Evolutionary conservation across 768 basidiomycete genomes (phyloP).

Genomic region (Multifurca ochricompacta): DNA sequence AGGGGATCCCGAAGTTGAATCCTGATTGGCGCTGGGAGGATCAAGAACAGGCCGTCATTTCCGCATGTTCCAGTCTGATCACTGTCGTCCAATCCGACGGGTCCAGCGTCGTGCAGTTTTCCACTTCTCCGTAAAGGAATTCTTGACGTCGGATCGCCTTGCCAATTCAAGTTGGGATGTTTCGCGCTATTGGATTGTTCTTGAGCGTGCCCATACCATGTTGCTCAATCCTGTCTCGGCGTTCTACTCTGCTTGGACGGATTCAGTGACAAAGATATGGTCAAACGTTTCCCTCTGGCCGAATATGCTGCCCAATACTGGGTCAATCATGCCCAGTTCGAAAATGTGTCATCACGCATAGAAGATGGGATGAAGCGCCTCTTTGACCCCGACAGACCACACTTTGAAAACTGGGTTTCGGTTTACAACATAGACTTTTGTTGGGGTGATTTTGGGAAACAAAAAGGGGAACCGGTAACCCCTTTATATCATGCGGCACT

Average conservation of each 20-base stretch:
- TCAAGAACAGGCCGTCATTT: not conserved
- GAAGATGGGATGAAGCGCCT: not conserved
- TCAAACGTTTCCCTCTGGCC: not conserved
- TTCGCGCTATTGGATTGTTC: not conserved
- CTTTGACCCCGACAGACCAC: not conserved
- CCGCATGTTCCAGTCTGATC: not conserved
- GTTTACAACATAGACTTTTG: not conserved
- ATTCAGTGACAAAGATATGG: not conserved
- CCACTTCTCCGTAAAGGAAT: not conserved
- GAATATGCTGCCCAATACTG: too few relatives aligned
- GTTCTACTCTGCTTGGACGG: not conserved
- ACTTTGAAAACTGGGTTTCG: not conserved
- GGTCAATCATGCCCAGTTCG: too few relatives aligned
- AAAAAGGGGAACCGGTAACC: too few relatives aligned
- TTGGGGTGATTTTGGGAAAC: too few relatives aligned
- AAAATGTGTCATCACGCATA: too few relatives aligned
- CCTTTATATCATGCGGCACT: not conserved
- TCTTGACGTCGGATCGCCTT: too few relatives aligned
- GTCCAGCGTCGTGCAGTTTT: not conserved
- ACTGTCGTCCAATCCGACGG: too few relatives aligned
- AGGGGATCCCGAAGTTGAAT: not conserved
- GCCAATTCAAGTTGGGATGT: not conserved
- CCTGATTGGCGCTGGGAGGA: too few relatives aligned
- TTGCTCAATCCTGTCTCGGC: not conserved
- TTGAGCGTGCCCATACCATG: not conserved